Evolutionary conservation across 2,329 filamentous ascomycete species (phyloP).

Genomic region (Penicillium crustosum): DNA sequence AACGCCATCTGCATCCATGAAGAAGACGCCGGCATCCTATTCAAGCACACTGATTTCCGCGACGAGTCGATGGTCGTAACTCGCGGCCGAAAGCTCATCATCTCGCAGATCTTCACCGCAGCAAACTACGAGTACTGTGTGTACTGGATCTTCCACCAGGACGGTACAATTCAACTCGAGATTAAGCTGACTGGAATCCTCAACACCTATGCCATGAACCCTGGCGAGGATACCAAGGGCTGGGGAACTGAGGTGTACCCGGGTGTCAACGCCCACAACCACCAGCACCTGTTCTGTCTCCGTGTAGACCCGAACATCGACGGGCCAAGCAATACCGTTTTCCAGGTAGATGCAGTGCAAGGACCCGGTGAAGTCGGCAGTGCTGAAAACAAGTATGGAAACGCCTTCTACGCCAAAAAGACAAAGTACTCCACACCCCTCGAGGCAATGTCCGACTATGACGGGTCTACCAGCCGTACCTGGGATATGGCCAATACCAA

Average conservation of each 20-base stretch:
- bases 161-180: slow-evolving; percentile 87
- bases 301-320: slow-evolving; percentile 86
- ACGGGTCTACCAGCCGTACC: slow-evolving; percentile 73
- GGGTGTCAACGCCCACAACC: slow-evolving; percentile 90
- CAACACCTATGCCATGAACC: slow-evolving; percentile 82
- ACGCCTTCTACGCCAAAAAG: slow-evolving; percentile 83
- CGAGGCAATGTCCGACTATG: slow-evolving; percentile 73
- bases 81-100: slow-evolving; percentile 77
- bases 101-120: slow-evolving; percentile 91
- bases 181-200: slow-evolving; percentile 89
- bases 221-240: slow-evolving; percentile 75
- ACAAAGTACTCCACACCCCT: slow-evolving; percentile 72
- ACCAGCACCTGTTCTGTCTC: slow-evolving; percentile 92
- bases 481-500: slow-evolving; percentile 90
- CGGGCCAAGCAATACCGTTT: slow-evolving; percentile 79
- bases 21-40: slow-evolving; percentile 86
- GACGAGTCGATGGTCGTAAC: slow-evolving; percentile 86
- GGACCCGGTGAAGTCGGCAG: slow-evolving; percentile 75
- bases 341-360: slow-evolving; percentile 73
- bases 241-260: slow-evolving; percentile 93
- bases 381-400: slow-evolving; percentile 81
- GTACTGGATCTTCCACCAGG: slow-evolving; percentile 89
- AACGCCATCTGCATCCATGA: slow-evolving; percentile 96
- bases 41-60: slow-evolving; percentile 93
- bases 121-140: slow-evolving; percentile 93